Evolutionary conservation across 2,329 filamentous ascomycete genomes (phyloP).

Genomic region (Colletotrichum filicis): DNA sequence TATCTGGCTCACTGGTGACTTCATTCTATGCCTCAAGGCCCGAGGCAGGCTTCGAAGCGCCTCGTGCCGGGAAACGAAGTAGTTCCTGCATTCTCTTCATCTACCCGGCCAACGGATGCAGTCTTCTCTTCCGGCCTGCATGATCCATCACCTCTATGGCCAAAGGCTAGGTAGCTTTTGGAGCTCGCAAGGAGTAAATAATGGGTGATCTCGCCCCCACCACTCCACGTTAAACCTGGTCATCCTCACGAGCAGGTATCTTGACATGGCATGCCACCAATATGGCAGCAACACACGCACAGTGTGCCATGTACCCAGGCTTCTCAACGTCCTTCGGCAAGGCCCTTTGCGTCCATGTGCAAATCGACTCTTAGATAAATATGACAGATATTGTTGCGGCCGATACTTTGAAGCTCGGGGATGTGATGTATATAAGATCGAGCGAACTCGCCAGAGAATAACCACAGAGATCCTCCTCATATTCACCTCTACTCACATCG

Average conservation of each 20-base stretch:
- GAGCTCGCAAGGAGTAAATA: not conserved
- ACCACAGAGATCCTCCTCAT: not conserved
- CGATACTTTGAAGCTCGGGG: not conserved
- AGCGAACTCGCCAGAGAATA: not conserved
- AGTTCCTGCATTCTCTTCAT: not conserved
- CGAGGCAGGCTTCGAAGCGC: not conserved
- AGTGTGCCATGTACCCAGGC: slow-evolving; percentile 9
- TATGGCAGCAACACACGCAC: not conserved
- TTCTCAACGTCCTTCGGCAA: not conserved
- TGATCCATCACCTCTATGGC: not conserved
- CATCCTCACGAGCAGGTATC: not conserved
- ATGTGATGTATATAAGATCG: slow-evolving; percentile 6
- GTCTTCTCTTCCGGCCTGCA: slow-evolving; percentile 9
- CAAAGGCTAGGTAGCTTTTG: slow-evolving; percentile 13
- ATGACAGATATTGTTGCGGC: not conserved
- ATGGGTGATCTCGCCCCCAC: not conserved
- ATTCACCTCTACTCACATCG: not conserved
- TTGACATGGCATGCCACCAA: not conserved
- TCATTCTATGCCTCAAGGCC: not conserved
- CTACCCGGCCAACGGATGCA: not conserved
- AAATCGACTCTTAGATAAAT: not conserved
- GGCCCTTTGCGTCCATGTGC: slow-evolving; percentile 2
- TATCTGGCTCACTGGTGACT: not conserved
- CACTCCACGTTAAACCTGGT: not conserved
- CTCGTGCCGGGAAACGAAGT: not conserved